A percentile compares a stretch with the other conserved stretches of the same genome.
Conservation (phyloP, 2,329 filamentous ascomycete species). For the Stylonectria norvegica region DNA sequence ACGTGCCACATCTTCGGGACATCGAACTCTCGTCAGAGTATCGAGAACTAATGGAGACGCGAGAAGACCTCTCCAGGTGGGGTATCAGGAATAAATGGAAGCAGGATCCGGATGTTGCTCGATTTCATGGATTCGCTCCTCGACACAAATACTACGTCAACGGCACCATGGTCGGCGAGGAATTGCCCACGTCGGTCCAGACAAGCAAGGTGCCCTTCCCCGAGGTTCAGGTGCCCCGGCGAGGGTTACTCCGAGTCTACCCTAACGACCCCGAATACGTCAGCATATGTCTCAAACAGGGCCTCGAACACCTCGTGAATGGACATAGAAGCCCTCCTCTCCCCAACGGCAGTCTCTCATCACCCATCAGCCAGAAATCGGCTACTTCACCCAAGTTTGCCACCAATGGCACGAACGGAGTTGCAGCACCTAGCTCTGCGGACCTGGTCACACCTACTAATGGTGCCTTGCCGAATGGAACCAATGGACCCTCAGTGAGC, state of each 20-base stretch:
- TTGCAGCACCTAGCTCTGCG: slow-evolving; percentile 15
- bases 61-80: slow-evolving; percentile 43
- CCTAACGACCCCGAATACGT: slow-evolving; percentile 57
- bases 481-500: no score
- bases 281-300: slow-evolving; percentile 54
- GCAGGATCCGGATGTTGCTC: slow-evolving; percentile 52
- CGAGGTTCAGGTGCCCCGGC: slow-evolving; percentile 53
- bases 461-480: slow-evolving; percentile 28
- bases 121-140: slow-evolving; percentile 53
- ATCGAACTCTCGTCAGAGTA: slow-evolving; percentile 57
- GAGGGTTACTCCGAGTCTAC: slow-evolving; percentile 50
- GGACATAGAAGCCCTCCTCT: slow-evolving; percentile 43
- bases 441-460: slow-evolving; percentile 20
- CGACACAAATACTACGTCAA: slow-evolving; percentile 57
- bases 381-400: slow-evolving; percentile 16
- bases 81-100: slow-evolving; percentile 53
- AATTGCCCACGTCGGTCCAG: slow-evolving; percentile 43
- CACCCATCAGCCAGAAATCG: slow-evolving; percentile 40
- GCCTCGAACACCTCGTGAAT: slow-evolving; percentile 51
- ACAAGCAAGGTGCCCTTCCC: slow-evolving; percentile 54
- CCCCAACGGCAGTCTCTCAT: slow-evolving; percentile 45
- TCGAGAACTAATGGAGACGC: slow-evolving; percentile 54
- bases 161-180: slow-evolving; percentile 51
- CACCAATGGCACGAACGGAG: slow-evolving; percentile 30
- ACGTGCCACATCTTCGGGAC: slow-evolving; percentile 55